Conservation (phyloP, 2,329 filamentous ascomycete genomes). For the Aspergillus sp. region DNA sequence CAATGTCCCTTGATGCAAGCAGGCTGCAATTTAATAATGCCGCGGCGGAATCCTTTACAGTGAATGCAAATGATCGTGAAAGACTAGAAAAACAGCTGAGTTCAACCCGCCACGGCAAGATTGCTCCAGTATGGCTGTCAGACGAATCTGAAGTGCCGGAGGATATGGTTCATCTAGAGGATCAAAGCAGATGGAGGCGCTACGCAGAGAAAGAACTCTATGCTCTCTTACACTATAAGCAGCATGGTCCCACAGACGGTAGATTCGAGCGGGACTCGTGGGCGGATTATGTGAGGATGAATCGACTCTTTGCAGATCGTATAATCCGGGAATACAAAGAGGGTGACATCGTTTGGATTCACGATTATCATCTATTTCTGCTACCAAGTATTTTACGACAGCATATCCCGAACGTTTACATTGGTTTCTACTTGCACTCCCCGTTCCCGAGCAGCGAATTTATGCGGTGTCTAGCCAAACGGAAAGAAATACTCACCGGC, state of each 20-base stretch:
- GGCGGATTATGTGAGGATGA: constrained; percentile 91
- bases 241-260: constrained; percentile 85
- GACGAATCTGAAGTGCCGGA: constrained; percentile 72
- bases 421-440: constrained; percentile 90
- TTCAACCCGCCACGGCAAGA: constrained; percentile 72
- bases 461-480: constrained; percentile 79
- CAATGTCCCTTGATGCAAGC: constrained; percentile 69
- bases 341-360: constrained; percentile 87
- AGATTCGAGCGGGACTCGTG: constrained; percentile 78
- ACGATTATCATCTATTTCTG: constrained; percentile 91
- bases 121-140: constrained; percentile 84
- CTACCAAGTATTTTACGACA: constrained; percentile 87
- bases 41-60: constrained; percentile 66
- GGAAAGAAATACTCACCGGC: constrained; percentile 88
- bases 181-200: constrained; percentile 82
- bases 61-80: constrained; percentile 68
- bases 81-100: constrained; percentile 73
- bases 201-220: constrained; percentile 93
- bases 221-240: constrained; percentile 93
- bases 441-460: constrained; percentile 97
- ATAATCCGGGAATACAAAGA: constrained; percentile 89
- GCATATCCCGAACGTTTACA: constrained; percentile 82
- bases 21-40: constrained; percentile 58
- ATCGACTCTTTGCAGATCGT: constrained; percentile 84
- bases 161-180: constrained; percentile 69